Evolutionary conservation across 2,329 filamentous ascomycete species (phyloP).

Genomic region (Claviceps capensis): DNA sequence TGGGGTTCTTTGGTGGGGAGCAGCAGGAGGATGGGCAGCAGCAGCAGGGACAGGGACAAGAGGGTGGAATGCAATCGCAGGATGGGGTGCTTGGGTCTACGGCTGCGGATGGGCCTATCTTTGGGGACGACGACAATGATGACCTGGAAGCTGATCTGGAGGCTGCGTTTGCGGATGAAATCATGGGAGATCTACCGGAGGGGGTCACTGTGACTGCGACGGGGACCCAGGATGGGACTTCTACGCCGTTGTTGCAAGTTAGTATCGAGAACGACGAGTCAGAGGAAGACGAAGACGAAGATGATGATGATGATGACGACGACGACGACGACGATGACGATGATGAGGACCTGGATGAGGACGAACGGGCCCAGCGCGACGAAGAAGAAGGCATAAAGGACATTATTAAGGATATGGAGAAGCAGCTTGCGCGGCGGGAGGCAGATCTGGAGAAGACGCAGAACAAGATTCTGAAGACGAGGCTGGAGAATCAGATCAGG

Average conservation of each 20-base stretch:
- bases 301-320: slow-evolving; percentile 24
- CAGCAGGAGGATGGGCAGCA: background rate
- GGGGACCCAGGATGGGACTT: slow-evolving; percentile 26
- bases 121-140: slow-evolving; percentile 30
- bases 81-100: too few species aligned
- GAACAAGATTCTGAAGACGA: slow-evolving; percentile 35
- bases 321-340: slow-evolving; percentile 30
- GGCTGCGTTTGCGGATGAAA: slow-evolving; percentile 33
- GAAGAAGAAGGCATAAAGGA: slow-evolving; percentile 41
- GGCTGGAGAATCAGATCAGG: slow-evolving; percentile 36
- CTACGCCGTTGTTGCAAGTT: slow-evolving; percentile 28
- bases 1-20: slow-evolving; percentile 22
- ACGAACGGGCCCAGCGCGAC: slow-evolving; percentile 34
- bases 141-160: slow-evolving; percentile 43
- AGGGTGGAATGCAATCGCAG: too few species aligned
- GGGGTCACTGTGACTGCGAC: slow-evolving; percentile 33
- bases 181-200: slow-evolving; percentile 26
- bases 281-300: slow-evolving; percentile 27
- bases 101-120: slow-evolving; percentile 14
- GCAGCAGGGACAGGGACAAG: slow-evolving; percentile 23
- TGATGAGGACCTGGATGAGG: slow-evolving; percentile 37
- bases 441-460: slow-evolving; percentile 28
- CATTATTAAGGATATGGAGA: slow-evolving; percentile 39
- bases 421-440: slow-evolving; percentile 32
- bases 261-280: slow-evolving; percentile 29